Percentiles rank a stretch among this genome's conserved stretches.
These are phyloP conservation scores for Capronia coronata DNA, from an alignment of 2,329 filamentous ascomycete species.

Conservation along the genomic window DNA sequence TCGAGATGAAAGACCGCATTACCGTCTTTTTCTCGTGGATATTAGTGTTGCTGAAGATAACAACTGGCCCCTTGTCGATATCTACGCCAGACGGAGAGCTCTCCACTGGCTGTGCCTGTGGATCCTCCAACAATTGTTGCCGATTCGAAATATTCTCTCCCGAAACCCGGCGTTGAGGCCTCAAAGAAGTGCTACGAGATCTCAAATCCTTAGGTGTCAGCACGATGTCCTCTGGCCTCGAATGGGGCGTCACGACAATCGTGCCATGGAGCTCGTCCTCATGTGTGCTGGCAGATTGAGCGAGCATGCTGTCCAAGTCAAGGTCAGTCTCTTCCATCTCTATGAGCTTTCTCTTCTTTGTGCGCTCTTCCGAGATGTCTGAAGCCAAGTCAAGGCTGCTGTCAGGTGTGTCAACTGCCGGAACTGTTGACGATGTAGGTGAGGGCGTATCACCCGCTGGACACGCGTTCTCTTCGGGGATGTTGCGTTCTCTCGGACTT, in stretches of 20 bases:
- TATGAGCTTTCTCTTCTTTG: conserved; percentile 7
- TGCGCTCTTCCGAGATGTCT: neutral
- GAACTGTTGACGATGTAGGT: neutral
- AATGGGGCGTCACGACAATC: neutral
- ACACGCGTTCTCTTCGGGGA: no score
- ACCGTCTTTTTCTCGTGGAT: conserved; percentile 11
- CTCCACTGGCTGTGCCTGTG: neutral
- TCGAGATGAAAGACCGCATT: conserved; percentile 10
- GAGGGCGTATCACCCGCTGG: neutral
- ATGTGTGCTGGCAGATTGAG: neutral
- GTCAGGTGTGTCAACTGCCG: neutral
- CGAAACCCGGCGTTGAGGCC: neutral
- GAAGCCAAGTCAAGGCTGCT: neutral
- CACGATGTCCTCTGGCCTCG: neutral
- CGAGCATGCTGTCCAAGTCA: neutral
- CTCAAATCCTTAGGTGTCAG: no score
- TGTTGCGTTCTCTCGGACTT: no score
- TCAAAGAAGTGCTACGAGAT: no score
- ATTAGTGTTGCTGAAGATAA: conserved; percentile 14
- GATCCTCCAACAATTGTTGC: neutral
- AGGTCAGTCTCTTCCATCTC: conserved; percentile 1
- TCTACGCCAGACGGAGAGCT: neutral
- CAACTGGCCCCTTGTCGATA: neutral
- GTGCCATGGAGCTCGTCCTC: neutral
- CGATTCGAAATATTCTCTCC: neutral